Conservation (phyloP, 1,284 basidiomycete species). For the Mycosarcoma mackinlayi region DNA sequence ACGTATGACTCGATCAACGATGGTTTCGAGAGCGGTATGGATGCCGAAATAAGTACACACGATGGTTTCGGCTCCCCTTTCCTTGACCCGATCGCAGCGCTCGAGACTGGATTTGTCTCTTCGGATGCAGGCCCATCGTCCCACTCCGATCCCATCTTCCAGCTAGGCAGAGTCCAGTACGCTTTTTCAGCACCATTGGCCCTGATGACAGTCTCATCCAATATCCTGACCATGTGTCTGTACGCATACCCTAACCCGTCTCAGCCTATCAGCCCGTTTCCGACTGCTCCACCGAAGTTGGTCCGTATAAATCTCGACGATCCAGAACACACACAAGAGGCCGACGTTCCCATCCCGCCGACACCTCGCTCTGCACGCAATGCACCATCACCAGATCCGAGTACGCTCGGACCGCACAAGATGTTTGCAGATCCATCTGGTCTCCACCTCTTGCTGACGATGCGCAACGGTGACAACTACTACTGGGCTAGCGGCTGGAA, state of each 20-base stretch:
- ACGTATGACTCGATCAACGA: constrained; percentile 28
- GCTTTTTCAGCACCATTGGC: constrained; percentile 63
- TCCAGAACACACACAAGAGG: constrained; percentile 59
- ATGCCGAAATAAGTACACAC: neutral
- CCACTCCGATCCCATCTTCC: constrained; percentile 57
- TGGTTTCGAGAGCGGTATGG: constrained; percentile 21
- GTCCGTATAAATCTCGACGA: constrained; percentile 66
- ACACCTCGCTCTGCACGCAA: constrained; percentile 47
- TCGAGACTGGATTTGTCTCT: constrained; percentile 64
- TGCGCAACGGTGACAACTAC: constrained; percentile 90
- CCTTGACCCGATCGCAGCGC: constrained; percentile 45
- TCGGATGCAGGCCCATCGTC: constrained; percentile 41
- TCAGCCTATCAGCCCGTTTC: constrained; percentile 21
- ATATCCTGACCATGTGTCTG: constrained; percentile 65
- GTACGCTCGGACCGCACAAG: constrained; percentile 45
- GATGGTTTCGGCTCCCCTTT: constrained; percentile 18
- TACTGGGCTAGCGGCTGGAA: constrained; percentile 73
- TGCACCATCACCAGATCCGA: constrained; percentile 49
- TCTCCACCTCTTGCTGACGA: constrained; percentile 86
- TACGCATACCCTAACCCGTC: constrained; percentile 44
- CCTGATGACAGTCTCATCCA: constrained; percentile 59
- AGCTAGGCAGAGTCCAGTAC: constrained; percentile 66
- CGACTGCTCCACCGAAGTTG: constrained; percentile 46
- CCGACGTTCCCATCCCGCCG: constrained; percentile 59
- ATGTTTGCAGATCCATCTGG: constrained; percentile 81